Base-by-base conservation (phyloP, 2,329 filamentous ascomycete genomes). In the Dryadomyces sulphureus region DNA sequence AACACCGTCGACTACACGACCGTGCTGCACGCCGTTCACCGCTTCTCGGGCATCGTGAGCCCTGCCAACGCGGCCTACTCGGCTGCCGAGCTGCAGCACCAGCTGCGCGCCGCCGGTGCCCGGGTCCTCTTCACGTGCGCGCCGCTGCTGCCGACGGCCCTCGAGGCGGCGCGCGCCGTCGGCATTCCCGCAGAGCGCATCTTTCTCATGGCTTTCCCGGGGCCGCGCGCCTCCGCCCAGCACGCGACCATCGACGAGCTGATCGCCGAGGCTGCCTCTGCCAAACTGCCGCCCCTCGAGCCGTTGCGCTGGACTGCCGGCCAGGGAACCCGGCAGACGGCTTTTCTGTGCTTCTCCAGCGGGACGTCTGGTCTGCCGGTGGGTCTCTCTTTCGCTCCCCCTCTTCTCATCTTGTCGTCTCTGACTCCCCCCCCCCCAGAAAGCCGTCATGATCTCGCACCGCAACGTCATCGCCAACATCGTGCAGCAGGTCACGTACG, bases 391-490 rank as follows among this genome's bases (percentile, higher is more conserved):
- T 22, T 4, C 7, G 9, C 24, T 20, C 17, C 11, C 34, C 34
- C 21, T 11, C 6, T 9, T 30, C n/a, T 27, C 2, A 7, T 2
- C 7, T 7, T 4, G 21, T 3, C 8, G 11, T 5, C 17, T 14
- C 12, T 6, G n/a, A 32, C 16, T 7, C 20, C 25, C 7, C 32
- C 21, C 3, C 12, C 8, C 3, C 12, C 50, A 81, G 76, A 85
- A 85, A 78, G 82, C 79, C 43, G 83, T 87, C 22, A 86, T 83
- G 78, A 81, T 88, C 43, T 77, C 81, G 5, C 83, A 88, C 59
- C 65, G 67, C 24, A 88, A 87, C 54, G 75, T 87, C 16, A 87
- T 88, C 41, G 73, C 81, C 32, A 88, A 88, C 56, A 70, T 74
- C 0, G 56, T 86, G 42, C 83, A 87, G 58, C 66, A 81, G 35